phyloP scores from a whole-genome alignment of 306 rosid genomes.

The Citrullus amarus region DNA sequence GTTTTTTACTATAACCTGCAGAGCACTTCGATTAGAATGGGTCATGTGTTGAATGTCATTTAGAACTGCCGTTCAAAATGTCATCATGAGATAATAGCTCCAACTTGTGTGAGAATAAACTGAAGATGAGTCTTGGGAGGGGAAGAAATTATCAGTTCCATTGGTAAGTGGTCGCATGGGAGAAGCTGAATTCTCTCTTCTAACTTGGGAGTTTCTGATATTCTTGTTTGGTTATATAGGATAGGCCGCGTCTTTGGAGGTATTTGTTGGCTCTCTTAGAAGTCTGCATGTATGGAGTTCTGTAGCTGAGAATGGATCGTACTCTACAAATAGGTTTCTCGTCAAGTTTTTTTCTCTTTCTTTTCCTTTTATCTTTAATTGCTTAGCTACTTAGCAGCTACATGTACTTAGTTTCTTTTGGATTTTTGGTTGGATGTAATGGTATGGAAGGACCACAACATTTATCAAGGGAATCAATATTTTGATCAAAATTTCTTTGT shows the following conservation, averaged over 20 bases:
- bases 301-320: conserved; percentile 2
- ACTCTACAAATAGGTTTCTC: not conserved
- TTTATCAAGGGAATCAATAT: not conserved
- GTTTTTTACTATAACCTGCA: not conserved
- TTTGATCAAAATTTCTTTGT: not conserved
- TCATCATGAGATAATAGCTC: not conserved
- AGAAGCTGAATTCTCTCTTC: not conserved
- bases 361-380: not conserved
- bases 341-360: not conserved
- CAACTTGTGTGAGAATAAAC: conserved; percentile 4
- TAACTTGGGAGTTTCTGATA: not conserved
- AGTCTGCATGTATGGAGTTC: not conserved
- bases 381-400: not conserved
- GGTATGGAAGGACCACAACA: conserved; percentile 1
- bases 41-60: not conserved
- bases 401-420: not conserved
- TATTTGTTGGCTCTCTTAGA: not conserved
- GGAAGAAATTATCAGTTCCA: not conserved
- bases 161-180: not conserved
- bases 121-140: not conserved
- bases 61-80: conserved; percentile 9
- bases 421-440: conserved; percentile 1
- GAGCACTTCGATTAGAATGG: not conserved
- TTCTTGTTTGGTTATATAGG: not conserved
- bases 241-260: not conserved